These are phyloP conservation scores for Fusarium haematococcum DNA, from an alignment of 2,329 filamentous ascomycete species.

Conservation along the genomic window DNA sequence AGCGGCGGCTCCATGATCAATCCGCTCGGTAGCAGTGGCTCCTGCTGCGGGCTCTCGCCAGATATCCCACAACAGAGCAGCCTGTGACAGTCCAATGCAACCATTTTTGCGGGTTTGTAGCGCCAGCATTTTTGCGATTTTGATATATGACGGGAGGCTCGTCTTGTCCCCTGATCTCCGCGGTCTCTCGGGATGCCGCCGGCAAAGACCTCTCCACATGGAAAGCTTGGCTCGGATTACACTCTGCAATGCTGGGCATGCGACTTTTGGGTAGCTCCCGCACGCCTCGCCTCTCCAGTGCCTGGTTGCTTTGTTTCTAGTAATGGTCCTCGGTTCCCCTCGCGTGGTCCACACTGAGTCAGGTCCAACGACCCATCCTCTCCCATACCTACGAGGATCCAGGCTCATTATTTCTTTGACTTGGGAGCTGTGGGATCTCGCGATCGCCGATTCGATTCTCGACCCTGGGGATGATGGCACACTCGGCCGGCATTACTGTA, in stretches of 20 bases:
- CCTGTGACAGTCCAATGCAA: conserved; percentile 20
- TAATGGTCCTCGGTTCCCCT: neutral
- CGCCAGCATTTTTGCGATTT: conserved; percentile 15
- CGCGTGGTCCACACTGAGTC: conserved; percentile 3
- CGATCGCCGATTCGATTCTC: conserved; percentile 14
- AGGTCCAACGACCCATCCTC: neutral
- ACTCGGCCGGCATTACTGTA: neutral
- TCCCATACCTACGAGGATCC: conserved; percentile 16
- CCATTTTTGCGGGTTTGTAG: conserved; percentile 6
- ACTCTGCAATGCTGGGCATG: neutral
- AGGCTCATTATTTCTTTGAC: neutral
- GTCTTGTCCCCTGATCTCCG: neutral
- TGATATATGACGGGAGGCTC: conserved; percentile 35
- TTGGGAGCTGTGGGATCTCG: neutral
- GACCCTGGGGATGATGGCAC: conserved; percentile 1
- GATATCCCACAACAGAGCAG: neutral
- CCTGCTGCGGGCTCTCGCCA: neutral
- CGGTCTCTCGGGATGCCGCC: conserved; percentile 26
- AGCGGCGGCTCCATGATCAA: neutral
- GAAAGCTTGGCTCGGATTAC: conserved; percentile 11
- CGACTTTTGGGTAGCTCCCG: conserved; percentile 1
- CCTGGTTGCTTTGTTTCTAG: neutral
- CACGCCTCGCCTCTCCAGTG: conserved; percentile 4
- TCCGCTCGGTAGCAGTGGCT: neutral
- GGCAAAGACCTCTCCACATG: conserved; percentile 30